Percentiles rank a stretch among this genome's conserved stretches.
Evolutionary conservation across 2,329 filamentous ascomycete genomes (phyloP).

Genomic region (Sarocladiaceae sp.): DNA sequence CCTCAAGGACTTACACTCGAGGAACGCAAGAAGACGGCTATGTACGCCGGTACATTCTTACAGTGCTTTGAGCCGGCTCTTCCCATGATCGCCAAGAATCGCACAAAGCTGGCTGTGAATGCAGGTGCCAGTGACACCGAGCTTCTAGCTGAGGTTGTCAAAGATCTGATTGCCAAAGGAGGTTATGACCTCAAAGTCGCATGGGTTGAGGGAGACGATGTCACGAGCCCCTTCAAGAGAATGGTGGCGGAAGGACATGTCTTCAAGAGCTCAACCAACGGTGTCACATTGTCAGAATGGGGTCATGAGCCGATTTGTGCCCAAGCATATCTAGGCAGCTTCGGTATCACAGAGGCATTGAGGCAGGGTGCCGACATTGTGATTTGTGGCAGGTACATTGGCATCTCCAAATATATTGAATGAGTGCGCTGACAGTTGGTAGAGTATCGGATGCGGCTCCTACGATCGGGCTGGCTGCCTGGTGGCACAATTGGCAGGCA

Average conservation of each 20-base stretch:
- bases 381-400: conserved; percentile 33
- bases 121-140: conserved; percentile 27
- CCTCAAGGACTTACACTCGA: conserved; percentile 1
- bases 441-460: conserved; percentile 33
- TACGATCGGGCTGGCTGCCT: conserved; percentile 46
- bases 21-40: conserved; percentile 13
- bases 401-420: not conserved
- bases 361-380: conserved; percentile 34
- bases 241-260: conserved; percentile 13
- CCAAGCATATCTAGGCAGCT: conserved; percentile 38
- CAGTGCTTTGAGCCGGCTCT: conserved; percentile 15
- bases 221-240: conserved; percentile 15
- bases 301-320: conserved; percentile 22
- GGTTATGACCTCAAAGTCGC: conserved; percentile 21
- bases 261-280: conserved; percentile 15
- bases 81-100: conserved; percentile 19
- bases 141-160: conserved; percentile 18
- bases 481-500: conserved; percentile 44
- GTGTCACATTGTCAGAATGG: conserved; percentile 11
- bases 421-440: not conserved
- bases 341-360: conserved; percentile 34
- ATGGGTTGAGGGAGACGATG: conserved; percentile 28
- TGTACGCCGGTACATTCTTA: conserved; percentile 22
- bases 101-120: conserved; percentile 27
- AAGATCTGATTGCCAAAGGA: conserved; percentile 18